Conservation (phyloP, 1,139 yeast species). For the Nakaseomyces bracarensis region DNA sequence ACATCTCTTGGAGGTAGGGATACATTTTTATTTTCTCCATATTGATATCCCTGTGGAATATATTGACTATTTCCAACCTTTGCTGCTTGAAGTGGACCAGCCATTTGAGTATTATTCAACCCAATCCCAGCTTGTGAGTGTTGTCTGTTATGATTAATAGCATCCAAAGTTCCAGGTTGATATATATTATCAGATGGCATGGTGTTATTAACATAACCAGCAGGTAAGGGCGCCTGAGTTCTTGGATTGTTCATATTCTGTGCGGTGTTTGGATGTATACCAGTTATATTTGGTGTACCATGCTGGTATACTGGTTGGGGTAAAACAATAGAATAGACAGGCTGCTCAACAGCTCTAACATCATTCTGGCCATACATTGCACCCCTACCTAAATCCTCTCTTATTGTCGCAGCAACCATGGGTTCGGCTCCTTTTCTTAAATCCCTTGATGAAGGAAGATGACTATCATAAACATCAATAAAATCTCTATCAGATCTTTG, state of each 20-base stretch:
- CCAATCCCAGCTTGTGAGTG: not conserved
- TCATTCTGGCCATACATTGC: not conserved
- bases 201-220: not conserved
- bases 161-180: not conserved
- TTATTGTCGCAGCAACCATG: not conserved
- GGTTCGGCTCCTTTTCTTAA: conserved; percentile 4
- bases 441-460: conserved; percentile 3
- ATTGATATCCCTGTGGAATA: not conserved
- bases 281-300: not conserved
- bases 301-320: conserved; percentile 2
- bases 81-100: not conserved
- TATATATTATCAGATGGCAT: not conserved
- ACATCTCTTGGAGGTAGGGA: not conserved
- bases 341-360: conserved; percentile 2
- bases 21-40: not conserved
- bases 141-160: not conserved
- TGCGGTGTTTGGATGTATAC: not conserved
- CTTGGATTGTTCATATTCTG: not conserved
- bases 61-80: not conserved
- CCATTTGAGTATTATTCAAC: not conserved
- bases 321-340: not conserved
- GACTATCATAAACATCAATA: conserved; percentile 3
- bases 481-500: conserved; percentile 3
- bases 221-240: not conserved
- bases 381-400: conserved; percentile 5